Conservation (phyloP, 208 protist genomes). For the Entamoeba invadens region DNA sequence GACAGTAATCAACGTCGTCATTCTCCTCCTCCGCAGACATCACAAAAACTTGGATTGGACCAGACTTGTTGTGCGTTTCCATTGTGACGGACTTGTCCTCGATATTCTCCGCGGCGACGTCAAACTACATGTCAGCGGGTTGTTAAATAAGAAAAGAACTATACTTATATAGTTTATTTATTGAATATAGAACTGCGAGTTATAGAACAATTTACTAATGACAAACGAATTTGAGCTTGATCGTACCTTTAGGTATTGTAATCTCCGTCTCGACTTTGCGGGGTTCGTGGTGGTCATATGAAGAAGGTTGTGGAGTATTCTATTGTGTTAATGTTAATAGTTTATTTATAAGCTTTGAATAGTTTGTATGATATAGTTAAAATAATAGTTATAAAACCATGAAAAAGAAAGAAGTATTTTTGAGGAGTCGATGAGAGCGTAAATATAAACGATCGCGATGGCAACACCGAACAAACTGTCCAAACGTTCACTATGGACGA, state of each 20-base stretch:
- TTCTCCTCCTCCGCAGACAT: not conserved
- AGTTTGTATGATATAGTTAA: no score
- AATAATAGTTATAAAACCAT: not conserved
- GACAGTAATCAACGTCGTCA: not conserved
- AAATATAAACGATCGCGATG: no score
- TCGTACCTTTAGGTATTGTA: not conserved
- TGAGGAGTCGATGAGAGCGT: no score
- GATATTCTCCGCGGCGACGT: not conserved
- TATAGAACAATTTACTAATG: not conserved
- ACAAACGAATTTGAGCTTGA: not conserved
- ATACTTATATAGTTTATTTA: no score
- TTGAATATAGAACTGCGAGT: no score
- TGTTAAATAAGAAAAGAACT: not conserved
- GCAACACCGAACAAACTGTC: not conserved
- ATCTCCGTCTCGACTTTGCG: not conserved
- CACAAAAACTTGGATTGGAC: not conserved
- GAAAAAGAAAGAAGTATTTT: not conserved
- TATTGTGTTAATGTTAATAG: not conserved
- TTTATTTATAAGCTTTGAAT: no score
- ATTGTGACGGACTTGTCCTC: not conserved
- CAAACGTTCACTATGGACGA: not conserved
- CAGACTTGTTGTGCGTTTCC: not conserved
- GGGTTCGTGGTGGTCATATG: not conserved
- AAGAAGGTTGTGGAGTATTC: not conserved
- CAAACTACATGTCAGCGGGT: not conserved